Conservation (phyloP, 768 basidiomycete species). For the Xerocomellus intermedius region DNA sequence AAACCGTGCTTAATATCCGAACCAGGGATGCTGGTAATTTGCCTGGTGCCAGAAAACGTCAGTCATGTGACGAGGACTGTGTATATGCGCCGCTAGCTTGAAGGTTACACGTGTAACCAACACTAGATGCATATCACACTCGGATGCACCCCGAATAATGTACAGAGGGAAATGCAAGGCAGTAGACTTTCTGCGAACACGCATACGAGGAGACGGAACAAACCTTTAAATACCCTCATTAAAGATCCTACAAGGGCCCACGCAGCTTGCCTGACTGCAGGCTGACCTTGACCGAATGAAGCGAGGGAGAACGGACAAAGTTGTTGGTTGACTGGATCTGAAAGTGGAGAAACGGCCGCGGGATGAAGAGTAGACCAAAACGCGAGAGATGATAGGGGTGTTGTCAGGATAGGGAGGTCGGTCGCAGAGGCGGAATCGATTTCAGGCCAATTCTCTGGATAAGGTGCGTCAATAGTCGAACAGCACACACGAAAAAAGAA, state of each 20-base stretch:
- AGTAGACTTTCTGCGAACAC: not conserved
- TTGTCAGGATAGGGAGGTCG: conserved; percentile 1
- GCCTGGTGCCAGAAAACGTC: conserved; percentile 13
- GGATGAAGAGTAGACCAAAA: conserved; percentile 62
- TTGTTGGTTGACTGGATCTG: conserved; percentile 32
- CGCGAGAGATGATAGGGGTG: conserved; percentile 33
- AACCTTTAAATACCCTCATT: conserved; percentile 47
- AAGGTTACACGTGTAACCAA: not conserved
- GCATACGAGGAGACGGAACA: not conserved
- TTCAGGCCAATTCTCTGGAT: conserved; percentile 17
- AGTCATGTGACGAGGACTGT: conserved; percentile 8
- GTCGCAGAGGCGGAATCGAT: conserved; percentile 1
- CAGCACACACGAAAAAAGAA: not conserved
- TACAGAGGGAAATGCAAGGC: not conserved
- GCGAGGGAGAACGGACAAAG: conserved; percentile 13
- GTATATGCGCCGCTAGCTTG: not conserved
- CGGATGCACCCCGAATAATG: not conserved
- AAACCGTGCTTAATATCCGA: conserved; percentile 50
- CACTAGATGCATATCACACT: not conserved
- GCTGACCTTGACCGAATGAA: conserved; percentile 61
- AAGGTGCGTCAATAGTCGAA: not conserved
- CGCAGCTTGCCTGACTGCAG: conserved; percentile 66
- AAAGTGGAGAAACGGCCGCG: conserved; percentile 41
- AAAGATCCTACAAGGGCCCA: conserved; percentile 58
- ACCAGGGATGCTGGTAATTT: conserved; percentile 33